Evolutionary conservation across 2,329 filamentous ascomycete genomes (phyloP).

Genomic region (Calonectria leucothoes): DNA sequence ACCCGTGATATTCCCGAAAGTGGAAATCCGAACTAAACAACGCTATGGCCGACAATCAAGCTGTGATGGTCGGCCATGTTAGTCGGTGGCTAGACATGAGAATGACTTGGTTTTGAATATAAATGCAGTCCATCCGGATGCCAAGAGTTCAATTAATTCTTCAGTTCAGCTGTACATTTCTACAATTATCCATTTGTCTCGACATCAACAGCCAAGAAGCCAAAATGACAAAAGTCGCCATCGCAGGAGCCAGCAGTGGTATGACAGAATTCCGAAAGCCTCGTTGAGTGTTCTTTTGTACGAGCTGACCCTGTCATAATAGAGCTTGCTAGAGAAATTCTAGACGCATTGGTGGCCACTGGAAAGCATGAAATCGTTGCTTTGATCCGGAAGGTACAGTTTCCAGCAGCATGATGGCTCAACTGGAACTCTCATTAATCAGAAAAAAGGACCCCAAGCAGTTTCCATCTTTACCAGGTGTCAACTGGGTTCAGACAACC

Average conservation of each 20-base stretch:
- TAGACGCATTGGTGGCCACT: conserved; percentile 28
- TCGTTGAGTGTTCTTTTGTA: too few relatives aligned
- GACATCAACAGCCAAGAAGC: neutral
- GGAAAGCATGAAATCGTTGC: conserved; percentile 32
- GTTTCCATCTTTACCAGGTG: conserved; percentile 32
- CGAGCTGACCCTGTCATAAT: neutral
- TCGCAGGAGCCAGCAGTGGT: conserved; percentile 26
- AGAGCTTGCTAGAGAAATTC: conserved; percentile 35
- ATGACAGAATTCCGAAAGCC: neutral
- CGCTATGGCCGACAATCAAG: neutral
- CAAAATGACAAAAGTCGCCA: conserved; percentile 33
- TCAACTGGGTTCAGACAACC: conserved; percentile 55
- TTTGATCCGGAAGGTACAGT: conserved; percentile 22
- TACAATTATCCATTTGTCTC: neutral
- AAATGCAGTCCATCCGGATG: neutral
- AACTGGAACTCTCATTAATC: neutral
- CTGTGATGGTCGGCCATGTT: too few relatives aligned
- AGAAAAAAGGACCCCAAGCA: conserved; percentile 14
- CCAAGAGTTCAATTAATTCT: too few relatives aligned
- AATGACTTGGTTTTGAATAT: neutral
- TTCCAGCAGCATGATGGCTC: neutral
- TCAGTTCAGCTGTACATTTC: neutral
- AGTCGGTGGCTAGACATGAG: neutral
- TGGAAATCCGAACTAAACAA: neutral
- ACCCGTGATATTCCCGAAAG: neutral